Base-by-base conservation (phyloP, 495 filamentous ascomycete genomes). In the Lasiosphaeriaceae sp. region DNA sequence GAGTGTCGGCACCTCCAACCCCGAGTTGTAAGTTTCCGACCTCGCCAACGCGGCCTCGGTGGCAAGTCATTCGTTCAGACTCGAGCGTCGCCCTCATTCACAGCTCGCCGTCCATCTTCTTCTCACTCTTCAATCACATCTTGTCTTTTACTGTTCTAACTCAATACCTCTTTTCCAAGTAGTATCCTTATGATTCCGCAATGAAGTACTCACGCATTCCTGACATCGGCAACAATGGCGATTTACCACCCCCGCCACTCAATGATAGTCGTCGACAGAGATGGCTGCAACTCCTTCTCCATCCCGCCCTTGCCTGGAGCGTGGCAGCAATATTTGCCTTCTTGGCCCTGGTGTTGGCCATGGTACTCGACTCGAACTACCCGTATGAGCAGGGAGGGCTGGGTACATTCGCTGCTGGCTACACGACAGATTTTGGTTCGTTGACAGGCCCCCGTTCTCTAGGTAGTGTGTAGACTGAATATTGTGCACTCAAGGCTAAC, bases 221-320 rank as follows among this genome's bases (percentile, higher is more conserved):
- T 5, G 5, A 16, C 14, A 12, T 11, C 39, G 14, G n/a, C 39
- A 12, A 43, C 5, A 12, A 43, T 9, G 26, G 26, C 26, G 26
- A 3, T 31, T 31, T 9, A 31, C 26, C 26, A 9, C 26, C 9
- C 3, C 26, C 26, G 26, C 9, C 9, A 5, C 9, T 1, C 39
- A 43, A n/a, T 43, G n/a, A 43, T 12, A n/a, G 39, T 43, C 39
- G 39, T 16, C 14, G 14, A 43, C 4, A 43, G 16, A 17, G 9
- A 17, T 43, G n/a, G 12, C 39, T 43, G 39, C 39, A 9, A 16
- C 58, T 68, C 68, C 37, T 61, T 70, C 37, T 76, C 77, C 35
- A 50, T 68, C 41, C 61, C 69, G 19, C 22, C 7, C 12, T 47
- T 7, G 9, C 17, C 11, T 47, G 45, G 45, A 47, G 8, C 11